A percentile compares a stretch with the other conserved stretches of the same genome.
Conservation (phyloP, 208 protist genomes). For the Crithidia mellificae region DNA sequence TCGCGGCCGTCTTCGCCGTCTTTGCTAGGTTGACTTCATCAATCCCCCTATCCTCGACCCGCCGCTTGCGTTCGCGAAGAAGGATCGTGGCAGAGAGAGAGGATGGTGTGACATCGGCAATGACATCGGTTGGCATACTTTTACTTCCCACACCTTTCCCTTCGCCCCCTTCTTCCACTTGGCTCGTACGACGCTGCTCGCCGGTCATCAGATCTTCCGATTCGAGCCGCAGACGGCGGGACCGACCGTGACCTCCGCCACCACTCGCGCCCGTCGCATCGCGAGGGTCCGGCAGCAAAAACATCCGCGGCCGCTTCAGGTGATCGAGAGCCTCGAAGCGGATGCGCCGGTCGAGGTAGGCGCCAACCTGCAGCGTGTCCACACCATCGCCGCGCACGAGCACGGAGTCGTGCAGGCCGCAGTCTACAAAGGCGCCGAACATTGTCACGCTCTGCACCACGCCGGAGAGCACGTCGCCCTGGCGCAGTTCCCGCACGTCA, state of each 20-base stretch:
- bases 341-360: conserved; percentile 44
- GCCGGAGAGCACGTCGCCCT: conserved; percentile 58
- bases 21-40: no score
- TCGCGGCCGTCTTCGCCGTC: no score
- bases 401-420: conserved; percentile 73
- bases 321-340: conserved; percentile 52
- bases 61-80: conserved; percentile 19
- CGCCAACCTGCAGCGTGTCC: conserved; percentile 61
- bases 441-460: conserved; percentile 76
- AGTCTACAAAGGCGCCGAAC: conserved; percentile 88
- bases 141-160: no score
- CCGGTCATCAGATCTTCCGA: conserved; percentile 56
- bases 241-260: neutral
- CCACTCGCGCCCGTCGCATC: neutral
- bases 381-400: conserved; percentile 58
- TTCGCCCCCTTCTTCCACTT: no score
- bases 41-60: conserved; percentile 1
- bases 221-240: conserved; percentile 44
- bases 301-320: conserved; percentile 54
- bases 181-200: no score
- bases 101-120: neutral
- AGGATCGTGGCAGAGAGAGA: conserved; percentile 26
- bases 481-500: conserved; percentile 41
- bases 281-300: conserved; percentile 24
- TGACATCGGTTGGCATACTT: neutral